Percentiles rank a stretch among this genome's conserved stretches.
Evolutionary conservation across 805 yeast genomes (phyloP).

Genomic region (Ogataea ramenticola): DNA sequence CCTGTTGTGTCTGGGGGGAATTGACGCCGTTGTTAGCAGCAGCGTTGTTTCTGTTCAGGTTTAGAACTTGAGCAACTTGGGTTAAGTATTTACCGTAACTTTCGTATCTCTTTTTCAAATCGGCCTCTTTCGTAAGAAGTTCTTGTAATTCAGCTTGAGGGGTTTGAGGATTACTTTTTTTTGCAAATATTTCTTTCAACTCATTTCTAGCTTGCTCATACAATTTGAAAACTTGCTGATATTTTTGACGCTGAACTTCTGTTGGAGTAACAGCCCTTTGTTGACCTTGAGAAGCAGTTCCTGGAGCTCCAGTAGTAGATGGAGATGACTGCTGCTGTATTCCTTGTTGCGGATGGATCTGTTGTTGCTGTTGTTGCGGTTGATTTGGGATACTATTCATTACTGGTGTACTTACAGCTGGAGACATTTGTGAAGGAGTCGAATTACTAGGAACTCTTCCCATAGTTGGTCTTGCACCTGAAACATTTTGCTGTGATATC

Average conservation of each 20-base stretch:
- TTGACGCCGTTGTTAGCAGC: background rate
- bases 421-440: background rate
- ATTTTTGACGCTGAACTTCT: conserved; percentile 25
- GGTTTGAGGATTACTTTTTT: conserved; percentile 35
- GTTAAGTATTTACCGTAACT: conserved; percentile 35
- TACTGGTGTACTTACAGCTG: background rate
- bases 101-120: conserved; percentile 37
- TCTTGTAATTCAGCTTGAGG: conserved; percentile 38
- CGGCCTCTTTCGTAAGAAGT: conserved; percentile 42
- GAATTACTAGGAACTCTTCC: conserved; percentile 6
- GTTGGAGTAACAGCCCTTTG: conserved; percentile 18
- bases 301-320: conserved; percentile 1
- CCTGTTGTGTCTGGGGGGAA: conserved; percentile 3
- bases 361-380: background rate
- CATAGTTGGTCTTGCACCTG: conserved; percentile 18
- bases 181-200: conserved; percentile 41
- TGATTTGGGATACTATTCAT: background rate
- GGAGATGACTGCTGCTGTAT: background rate
- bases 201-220: conserved; percentile 43
- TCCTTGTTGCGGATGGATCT: background rate
- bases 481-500: conserved; percentile 8
- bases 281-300: conserved; percentile 17
- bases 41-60: background rate
- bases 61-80: conserved; percentile 29
- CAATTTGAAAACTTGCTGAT: conserved; percentile 37